phyloP scores from a whole-genome alignment of 805 yeast species.

The Ogataea glucozyma region DNA sequence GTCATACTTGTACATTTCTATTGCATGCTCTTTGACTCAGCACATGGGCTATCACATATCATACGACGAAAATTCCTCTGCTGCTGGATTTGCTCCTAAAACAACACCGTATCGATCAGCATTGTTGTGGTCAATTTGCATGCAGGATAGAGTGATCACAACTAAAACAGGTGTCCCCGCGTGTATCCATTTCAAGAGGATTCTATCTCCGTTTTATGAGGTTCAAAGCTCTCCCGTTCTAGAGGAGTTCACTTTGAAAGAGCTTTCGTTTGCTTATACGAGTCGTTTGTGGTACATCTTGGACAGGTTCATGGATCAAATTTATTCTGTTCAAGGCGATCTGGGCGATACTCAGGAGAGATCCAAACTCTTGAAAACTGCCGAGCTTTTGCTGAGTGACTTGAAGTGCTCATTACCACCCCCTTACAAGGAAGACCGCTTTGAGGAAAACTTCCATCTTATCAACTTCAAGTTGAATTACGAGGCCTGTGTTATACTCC shows the following conservation, averaged over 20 bases:
- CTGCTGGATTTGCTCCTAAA: constrained; percentile 27
- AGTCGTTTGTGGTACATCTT: constrained; percentile 34
- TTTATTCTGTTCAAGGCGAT: constrained; percentile 34
- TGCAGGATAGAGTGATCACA: constrained; percentile 35
- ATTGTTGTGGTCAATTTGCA: constrained; percentile 34
- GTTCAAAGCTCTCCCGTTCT: constrained; percentile 15
- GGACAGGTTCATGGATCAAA: constrained; percentile 38
- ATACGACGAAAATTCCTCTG: constrained; percentile 23
- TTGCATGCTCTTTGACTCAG: constrained; percentile 36
- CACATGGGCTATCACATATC: constrained; percentile 38
- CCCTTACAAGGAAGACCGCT: constrained; percentile 7
- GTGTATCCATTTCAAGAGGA: constrained; percentile 37
- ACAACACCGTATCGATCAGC: constrained; percentile 31
- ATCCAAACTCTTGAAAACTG: constrained; percentile 27
- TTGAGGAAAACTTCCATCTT: constrained; percentile 12
- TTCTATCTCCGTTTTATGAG: constrained; percentile 35
- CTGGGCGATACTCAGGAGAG: constrained; percentile 36
- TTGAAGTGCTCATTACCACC: constrained; percentile 27
- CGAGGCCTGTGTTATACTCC: constrained; percentile 22
- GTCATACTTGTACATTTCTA: constrained; percentile 32
- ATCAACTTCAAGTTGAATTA: constrained; percentile 30
- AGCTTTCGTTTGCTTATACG: constrained; percentile 30
- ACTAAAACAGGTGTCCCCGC: constrained; percentile 31
- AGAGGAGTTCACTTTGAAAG: constrained; percentile 19
- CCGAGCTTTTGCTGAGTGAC: constrained; percentile 27